Percentiles rank a stretch among this genome's conserved stretches.
These are phyloP conservation scores for Ceratobasidium sp. DNA, from an alignment of 1,284 basidiomycete species.

Conservation along the genomic window DNA sequence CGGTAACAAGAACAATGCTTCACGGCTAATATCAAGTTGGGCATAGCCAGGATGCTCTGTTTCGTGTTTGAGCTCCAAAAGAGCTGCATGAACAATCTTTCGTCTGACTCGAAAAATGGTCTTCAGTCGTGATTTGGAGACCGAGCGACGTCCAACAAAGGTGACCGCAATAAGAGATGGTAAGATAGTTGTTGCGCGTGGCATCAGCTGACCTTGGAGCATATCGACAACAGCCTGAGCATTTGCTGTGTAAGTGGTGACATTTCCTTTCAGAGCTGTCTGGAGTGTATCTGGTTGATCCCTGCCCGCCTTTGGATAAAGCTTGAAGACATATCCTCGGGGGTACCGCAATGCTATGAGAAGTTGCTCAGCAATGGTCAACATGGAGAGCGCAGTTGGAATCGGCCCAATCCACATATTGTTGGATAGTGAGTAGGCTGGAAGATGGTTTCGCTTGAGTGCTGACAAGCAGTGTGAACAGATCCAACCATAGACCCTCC, in stretches of 20 bases:
- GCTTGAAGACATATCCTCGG: slow-evolving; percentile 53
- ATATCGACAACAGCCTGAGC: slow-evolving; percentile 50
- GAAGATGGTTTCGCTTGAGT: background rate
- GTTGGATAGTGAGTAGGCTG: background rate
- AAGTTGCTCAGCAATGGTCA: slow-evolving; percentile 52
- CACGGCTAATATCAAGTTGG: background rate
- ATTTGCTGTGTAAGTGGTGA: slow-evolving; percentile 53
- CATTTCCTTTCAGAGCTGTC: slow-evolving; percentile 53
- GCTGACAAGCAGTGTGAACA: background rate
- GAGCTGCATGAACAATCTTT: slow-evolving; percentile 47
- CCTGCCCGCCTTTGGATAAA: slow-evolving; percentile 50
- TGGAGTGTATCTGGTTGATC: slow-evolving; percentile 46
- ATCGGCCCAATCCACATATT: slow-evolving; percentile 42
- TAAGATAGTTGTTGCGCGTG: slow-evolving; percentile 50
- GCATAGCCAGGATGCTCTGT: slow-evolving; percentile 35
- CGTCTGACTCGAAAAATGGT: slow-evolving; percentile 51
- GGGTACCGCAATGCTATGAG: slow-evolving; percentile 51
- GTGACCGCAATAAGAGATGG: slow-evolving; percentile 53
- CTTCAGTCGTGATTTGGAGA: slow-evolving; percentile 50
- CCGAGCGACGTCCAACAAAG: slow-evolving; percentile 52
- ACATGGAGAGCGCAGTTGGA: slow-evolving; percentile 48
- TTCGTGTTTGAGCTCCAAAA: slow-evolving; percentile 18
- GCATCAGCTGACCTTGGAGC: slow-evolving; percentile 54
- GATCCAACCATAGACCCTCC: background rate
- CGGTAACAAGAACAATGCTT: slow-evolving; percentile 8